These are phyloP conservation scores for Sporobolus alterniflorus DNA, from an alignment of 202 grass and related monocot genomes.

Conservation along the genomic window DNA sequence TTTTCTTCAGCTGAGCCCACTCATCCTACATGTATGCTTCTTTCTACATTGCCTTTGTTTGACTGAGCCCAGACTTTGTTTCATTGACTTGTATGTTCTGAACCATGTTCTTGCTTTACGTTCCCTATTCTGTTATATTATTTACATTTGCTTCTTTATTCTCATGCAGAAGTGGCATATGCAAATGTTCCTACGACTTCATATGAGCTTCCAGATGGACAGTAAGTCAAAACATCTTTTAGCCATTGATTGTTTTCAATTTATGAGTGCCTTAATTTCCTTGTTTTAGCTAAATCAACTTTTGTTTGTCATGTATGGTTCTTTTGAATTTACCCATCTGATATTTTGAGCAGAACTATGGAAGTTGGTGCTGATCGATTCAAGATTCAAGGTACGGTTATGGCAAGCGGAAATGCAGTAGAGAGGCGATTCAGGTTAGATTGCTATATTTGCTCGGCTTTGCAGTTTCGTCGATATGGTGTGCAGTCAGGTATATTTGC, in stretches of 20 bases:
- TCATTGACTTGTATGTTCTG: background rate
- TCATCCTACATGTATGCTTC: too few species aligned
- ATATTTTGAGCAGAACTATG: slow-evolving; percentile 80
- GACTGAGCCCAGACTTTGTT: too few species aligned
- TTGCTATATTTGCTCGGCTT: background rate
- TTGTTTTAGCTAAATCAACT: background rate
- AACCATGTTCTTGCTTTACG: slow-evolving; percentile 13
- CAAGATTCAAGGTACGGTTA: slow-evolving; percentile 97
- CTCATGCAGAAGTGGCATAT: slow-evolving; percentile 93
- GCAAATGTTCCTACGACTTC: slow-evolving; percentile 98
- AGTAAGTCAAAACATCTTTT: slow-evolving; percentile 77
- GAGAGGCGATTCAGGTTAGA: slow-evolving; percentile 96
- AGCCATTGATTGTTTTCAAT: slow-evolving; percentile 13
- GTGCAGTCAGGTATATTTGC: too few species aligned
- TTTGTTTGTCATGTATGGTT: slow-evolving; percentile 20
- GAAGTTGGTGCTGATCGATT: slow-evolving; percentile 99
- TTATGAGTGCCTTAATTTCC: background rate
- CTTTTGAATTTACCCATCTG: slow-evolving; percentile 14
- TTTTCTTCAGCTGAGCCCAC: too few species aligned
- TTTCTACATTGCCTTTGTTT: too few species aligned
- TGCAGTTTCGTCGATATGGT: too few species aligned
- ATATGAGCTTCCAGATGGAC: slow-evolving; percentile 99
- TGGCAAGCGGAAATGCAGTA: slow-evolving; percentile 92
- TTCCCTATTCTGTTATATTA: slow-evolving; percentile 20
- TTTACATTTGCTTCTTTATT: slow-evolving; percentile 45